Evolutionary conservation across 192 early-diverging fungal genomes (phyloP), one percentile per base, ranked within the genome.

Genomic region (Entrophospora sp.): DNA sequence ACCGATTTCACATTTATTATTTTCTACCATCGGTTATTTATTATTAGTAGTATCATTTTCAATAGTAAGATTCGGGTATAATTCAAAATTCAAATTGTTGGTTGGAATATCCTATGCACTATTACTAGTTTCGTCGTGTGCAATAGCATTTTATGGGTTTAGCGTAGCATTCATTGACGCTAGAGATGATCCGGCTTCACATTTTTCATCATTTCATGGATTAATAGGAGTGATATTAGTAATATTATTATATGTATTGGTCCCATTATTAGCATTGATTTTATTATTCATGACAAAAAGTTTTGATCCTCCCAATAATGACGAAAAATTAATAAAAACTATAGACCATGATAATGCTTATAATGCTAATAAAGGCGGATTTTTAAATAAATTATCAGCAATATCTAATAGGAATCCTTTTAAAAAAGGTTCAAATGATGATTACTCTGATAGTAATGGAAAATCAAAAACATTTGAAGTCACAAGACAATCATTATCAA

Each of bases 11-110:
- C 38, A 44, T 9, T 7, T 44, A 25, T 27, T 13, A 2, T 44
- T 44, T 30, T 61, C 59, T 9, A 43, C 40, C 4, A 14, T 43
- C 0, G 28, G 59, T 43, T 61, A 28, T 20, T 2, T 43, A 44
- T 44, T 25, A n/a, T 44, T 61, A 32, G 38, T 38, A 8, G 8
- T 61, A 36, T 20, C 59, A 3, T 7, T 31, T 5, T 43, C 59
- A 61, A 42, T 61, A 20, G 18, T 61, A 18, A 61, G 59, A 44
- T 61, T 61, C 6, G 59, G 59, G 10, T 55, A 55, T 55, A 27
- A 22, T 2, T 27, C 52, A 55, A 55, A 16, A 30, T 25, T 34
- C 8, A 30, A 30, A 27, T 25, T 9, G 5, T 1, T 42, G 12
- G 24, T 16, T 25, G 37, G 20, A n/a, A 20, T 5, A 31, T 20